These are phyloP conservation scores for Venturiaceae sp. DNA, from an alignment of 2,329 filamentous ascomycete genomes.

Conservation along the genomic window DNA sequence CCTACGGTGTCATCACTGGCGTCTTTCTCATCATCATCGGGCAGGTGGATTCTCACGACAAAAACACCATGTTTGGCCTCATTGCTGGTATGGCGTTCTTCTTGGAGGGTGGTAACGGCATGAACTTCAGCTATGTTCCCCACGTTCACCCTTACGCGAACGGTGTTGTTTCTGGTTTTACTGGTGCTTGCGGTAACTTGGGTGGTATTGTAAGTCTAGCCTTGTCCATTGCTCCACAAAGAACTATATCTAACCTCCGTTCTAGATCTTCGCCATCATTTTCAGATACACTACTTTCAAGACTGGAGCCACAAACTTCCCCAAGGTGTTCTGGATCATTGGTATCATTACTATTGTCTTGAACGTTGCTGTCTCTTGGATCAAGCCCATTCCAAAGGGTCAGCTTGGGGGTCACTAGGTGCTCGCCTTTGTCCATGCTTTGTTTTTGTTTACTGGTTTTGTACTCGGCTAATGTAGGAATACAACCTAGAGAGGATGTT, in stretches of 20 bases:
- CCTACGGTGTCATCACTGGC: slow-evolving; percentile 46
- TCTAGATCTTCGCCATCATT: slow-evolving; percentile 61
- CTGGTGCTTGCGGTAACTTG: slow-evolving; percentile 73
- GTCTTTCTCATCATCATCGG: slow-evolving; percentile 54
- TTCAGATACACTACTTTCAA: slow-evolving; percentile 64
- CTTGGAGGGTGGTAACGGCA: slow-evolving; percentile 74
- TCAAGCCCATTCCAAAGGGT: slow-evolving; percentile 45
- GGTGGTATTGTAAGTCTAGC: slow-evolving; percentile 51
- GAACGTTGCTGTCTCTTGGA: slow-evolving; percentile 57
- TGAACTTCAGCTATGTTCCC: slow-evolving; percentile 77
- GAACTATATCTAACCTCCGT: neutral
- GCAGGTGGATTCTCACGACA: slow-evolving; percentile 48
- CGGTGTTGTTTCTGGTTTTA: slow-evolving; percentile 64
- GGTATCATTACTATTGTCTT: slow-evolving; percentile 64
- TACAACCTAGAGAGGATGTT: neutral
- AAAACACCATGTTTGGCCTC: slow-evolving; percentile 64
- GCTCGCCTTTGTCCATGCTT: neutral
- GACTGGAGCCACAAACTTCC: slow-evolving; percentile 38
- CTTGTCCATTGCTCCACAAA: neutral
- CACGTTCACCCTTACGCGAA: slow-evolving; percentile 80
- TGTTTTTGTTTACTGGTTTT: neutral
- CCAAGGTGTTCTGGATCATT: slow-evolving; percentile 69
- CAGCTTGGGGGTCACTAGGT: slow-evolving; percentile 36
- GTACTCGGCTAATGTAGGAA: neutral
- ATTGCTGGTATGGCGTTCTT: slow-evolving; percentile 72